A percentile compares a stretch with the other conserved stretches of the same genome.
These are phyloP conservation scores for Craspedostauros australis DNA, from an alignment of 108 stramenopile genomes.

Conservation along the genomic window DNA sequence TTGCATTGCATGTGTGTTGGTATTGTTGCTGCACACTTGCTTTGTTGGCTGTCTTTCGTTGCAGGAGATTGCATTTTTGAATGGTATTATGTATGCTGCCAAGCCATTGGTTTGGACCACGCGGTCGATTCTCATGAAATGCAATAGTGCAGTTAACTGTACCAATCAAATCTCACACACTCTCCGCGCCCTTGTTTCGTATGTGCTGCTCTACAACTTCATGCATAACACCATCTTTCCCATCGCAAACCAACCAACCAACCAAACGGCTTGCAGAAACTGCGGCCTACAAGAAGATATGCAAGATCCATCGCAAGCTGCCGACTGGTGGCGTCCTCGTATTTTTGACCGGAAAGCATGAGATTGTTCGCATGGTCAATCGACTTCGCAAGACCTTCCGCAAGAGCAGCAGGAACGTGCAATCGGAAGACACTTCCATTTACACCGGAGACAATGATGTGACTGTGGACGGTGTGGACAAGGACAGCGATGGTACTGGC, in stretches of 20 bases:
- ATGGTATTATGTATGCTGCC: not conserved
- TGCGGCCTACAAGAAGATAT: conserved; percentile 69
- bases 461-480: conserved; percentile 8
- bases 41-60: not conserved
- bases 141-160: no score
- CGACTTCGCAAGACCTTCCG: conserved; percentile 43
- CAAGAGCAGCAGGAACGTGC: conserved; percentile 8
- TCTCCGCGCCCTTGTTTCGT: not conserved
- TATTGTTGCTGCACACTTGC: not conserved
- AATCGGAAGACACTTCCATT: not conserved
- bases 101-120: no score
- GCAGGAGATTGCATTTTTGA: not conserved
- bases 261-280: conserved; percentile 27
- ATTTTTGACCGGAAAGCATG: conserved; percentile 93
- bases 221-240: no score
- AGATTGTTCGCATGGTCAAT: conserved; percentile 85
- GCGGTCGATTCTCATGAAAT: no score
- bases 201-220: no score
- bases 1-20: not conserved
- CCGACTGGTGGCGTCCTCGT: conserved; percentile 93
- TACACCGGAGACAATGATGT: conserved; percentile 1
- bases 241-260: no score
- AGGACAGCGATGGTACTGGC: conserved; percentile 12
- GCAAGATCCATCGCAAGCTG: conserved; percentile 86
- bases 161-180: not conserved